phyloP scores from a whole-genome alignment of 345 rosid genomes.

The Murraya paniculata region DNA sequence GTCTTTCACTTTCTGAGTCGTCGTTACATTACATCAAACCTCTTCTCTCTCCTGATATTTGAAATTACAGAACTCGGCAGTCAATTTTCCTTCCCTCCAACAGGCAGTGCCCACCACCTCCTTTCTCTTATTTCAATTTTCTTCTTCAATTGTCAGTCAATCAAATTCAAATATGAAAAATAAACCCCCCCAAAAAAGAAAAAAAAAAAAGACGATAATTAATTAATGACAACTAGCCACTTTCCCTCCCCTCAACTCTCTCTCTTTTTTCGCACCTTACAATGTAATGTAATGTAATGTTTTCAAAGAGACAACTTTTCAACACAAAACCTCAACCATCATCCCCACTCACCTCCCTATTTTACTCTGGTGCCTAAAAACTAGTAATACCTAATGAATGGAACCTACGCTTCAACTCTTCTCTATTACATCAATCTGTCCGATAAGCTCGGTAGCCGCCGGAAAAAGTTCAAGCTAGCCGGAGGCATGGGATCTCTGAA shows the following conservation, averaged over 20 bases:
- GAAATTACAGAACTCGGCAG: background rate
- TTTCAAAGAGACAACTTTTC: slow-evolving; percentile 22
- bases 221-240: slow-evolving; percentile 18
- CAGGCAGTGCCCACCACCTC: slow-evolving; percentile 6
- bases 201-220: background rate
- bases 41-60: background rate
- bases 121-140: slow-evolving; percentile 39
- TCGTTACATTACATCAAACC: slow-evolving; percentile 10
- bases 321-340: background rate
- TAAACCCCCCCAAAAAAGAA: background rate
- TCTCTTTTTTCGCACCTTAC: slow-evolving; percentile 13
- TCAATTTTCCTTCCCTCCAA: background rate
- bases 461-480: slow-evolving; percentile 80
- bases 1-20: slow-evolving; percentile 17
- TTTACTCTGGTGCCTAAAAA: slow-evolving; percentile 12
- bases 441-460: slow-evolving; percentile 87
- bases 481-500: slow-evolving; percentile 94
- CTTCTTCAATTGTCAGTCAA: slow-evolving; percentile 20
- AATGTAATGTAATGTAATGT: background rate
- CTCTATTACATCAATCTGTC: slow-evolving; percentile 71
- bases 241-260: background rate
- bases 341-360: slow-evolving; percentile 6
- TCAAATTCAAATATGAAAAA: slow-evolving; percentile 4
- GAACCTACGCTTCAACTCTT: no score
- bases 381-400: background rate